Evolutionary conservation across 805 yeast species (phyloP).

Genomic region (Sugiyamaella mastotermitis): DNA sequence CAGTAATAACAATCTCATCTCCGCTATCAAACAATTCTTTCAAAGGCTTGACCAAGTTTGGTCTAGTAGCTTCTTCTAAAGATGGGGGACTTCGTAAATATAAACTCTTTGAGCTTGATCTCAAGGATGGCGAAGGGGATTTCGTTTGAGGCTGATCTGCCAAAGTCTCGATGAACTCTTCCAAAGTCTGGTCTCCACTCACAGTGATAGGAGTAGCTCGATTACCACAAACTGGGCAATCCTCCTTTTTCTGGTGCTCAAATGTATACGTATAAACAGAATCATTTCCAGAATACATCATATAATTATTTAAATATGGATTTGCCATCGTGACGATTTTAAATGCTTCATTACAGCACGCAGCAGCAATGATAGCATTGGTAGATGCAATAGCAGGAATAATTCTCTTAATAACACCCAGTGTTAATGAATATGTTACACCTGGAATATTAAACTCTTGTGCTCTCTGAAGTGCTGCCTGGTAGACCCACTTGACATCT

Average conservation of each 20-base stretch:
- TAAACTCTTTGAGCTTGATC: slow-evolving; percentile 35
- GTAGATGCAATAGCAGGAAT: slow-evolving; percentile 94
- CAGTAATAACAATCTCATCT: slow-evolving; percentile 50
- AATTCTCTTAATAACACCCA: slow-evolving; percentile 87
- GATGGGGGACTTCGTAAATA: slow-evolving; percentile 44
- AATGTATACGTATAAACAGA: slow-evolving; percentile 73
- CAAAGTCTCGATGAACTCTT: slow-evolving; percentile 39
- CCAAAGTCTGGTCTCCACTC: slow-evolving; percentile 29
- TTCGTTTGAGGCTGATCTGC: slow-evolving; percentile 24
- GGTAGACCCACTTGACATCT: slow-evolving; percentile 59
- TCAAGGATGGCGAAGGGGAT: slow-evolving; percentile 41
- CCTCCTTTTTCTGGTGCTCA: slow-evolving; percentile 49
- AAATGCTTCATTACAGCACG: slow-evolving; percentile 81
- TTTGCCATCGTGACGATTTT: slow-evolving; percentile 68
- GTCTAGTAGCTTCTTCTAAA: slow-evolving; percentile 40
- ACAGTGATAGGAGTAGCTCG: slow-evolving; percentile 17
- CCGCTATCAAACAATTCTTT: slow-evolving; percentile 34
- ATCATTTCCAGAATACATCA: slow-evolving; percentile 82
- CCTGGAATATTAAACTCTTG: slow-evolving; percentile 56
- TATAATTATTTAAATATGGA: slow-evolving; percentile 65
- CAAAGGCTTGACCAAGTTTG: slow-evolving; percentile 36
- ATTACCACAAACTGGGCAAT: slow-evolving; percentile 75
- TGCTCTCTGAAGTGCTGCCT: slow-evolving; percentile 55
- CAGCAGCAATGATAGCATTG: slow-evolving; percentile 85
- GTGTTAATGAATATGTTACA: slow-evolving; percentile 61